phyloP scores from a whole-genome alignment of 1,139 yeast genomes.

The Saccharomyces hybrid region DNA sequence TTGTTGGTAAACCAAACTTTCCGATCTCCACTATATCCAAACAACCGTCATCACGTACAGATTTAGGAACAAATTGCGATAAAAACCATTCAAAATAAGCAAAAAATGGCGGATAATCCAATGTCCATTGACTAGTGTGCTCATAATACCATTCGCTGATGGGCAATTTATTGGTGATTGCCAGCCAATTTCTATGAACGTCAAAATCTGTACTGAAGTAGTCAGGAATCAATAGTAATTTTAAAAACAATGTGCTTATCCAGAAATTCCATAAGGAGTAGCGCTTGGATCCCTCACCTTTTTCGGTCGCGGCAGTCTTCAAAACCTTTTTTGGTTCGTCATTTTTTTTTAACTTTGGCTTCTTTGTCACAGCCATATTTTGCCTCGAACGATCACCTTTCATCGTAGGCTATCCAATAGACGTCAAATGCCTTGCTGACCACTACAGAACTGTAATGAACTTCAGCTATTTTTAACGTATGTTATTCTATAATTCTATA shows the following conservation, averaged over 20 bases:
- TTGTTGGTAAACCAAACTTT: constrained; percentile 64
- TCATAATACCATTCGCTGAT: constrained; percentile 76
- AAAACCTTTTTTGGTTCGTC: not conserved
- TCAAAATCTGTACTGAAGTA: constrained; percentile 72
- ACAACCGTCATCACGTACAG: constrained; percentile 68
- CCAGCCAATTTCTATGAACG: constrained; percentile 95
- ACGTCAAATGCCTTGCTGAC: not conserved
- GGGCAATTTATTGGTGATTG: constrained; percentile 78
- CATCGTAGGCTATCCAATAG: not conserved
- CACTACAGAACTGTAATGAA: not conserved
- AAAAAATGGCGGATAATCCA: constrained; percentile 96
- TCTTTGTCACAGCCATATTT: not conserved
- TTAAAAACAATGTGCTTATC: constrained; percentile 53
- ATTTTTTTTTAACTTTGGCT: constrained; percentile 3
- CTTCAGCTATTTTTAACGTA: not conserved
- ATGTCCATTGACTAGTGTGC: constrained; percentile 83
- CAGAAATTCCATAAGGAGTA: constrained; percentile 56
- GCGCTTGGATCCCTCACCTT: constrained; percentile 22
- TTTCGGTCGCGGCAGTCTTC: constrained; percentile 1
- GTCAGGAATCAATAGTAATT: constrained; percentile 38
- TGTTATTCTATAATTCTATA: not conserved
- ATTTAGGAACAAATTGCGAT: constrained; percentile 60
- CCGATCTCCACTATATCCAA: constrained; percentile 63
- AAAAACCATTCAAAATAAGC: constrained; percentile 88
- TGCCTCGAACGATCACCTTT: constrained; percentile 1